Evolutionary conservation across 495 filamentous ascomycete genomes (phyloP).

Genomic region (Trichocladium uniseriatum): DNA sequence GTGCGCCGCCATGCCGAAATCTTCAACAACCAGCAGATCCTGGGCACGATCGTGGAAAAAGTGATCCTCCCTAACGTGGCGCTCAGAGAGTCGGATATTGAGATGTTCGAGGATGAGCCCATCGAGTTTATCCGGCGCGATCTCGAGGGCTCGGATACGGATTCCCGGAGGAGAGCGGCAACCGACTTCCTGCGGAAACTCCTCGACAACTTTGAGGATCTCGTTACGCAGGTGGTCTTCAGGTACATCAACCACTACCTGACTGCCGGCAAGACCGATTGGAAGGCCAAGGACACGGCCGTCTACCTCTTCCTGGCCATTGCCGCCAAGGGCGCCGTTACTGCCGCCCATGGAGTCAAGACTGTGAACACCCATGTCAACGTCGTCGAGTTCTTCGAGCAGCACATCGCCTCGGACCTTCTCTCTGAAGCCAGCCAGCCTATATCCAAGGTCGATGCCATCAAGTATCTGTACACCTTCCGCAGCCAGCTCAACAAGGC

Average conservation of each 20-base stretch:
- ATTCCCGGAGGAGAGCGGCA: conserved; percentile 81
- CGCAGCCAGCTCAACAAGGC: conserved; percentile 76
- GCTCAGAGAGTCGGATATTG: conserved; percentile 83
- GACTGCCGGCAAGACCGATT: conserved; percentile 60
- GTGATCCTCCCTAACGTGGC: conserved; percentile 89
- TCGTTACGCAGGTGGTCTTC: conserved; percentile 72
- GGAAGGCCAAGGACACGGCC: conserved; percentile 96
- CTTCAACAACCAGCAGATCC: conserved; percentile 70
- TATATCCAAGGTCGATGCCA: conserved; percentile 91
- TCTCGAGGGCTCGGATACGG: conserved; percentile 90
- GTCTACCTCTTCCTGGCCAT: conserved; percentile 91
- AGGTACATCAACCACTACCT: conserved; percentile 76
- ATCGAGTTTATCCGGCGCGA: conserved; percentile 97
- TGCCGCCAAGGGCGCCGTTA: conserved; percentile 80
- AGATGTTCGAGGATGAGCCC: conserved; percentile 95
- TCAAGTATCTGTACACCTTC: conserved; percentile 95
- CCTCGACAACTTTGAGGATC: conserved; percentile 73
- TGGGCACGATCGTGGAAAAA: conserved; percentile 83
- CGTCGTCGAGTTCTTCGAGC: conserved; percentile 86
- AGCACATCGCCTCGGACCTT: conserved; percentile 77
- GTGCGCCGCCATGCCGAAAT: conserved; percentile 65
- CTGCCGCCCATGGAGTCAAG: conserved; percentile 75
- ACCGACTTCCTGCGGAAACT: conserved; percentile 88
- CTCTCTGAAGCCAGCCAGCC: conserved; percentile 58
- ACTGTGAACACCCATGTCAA: conserved; percentile 77